These are phyloP conservation scores for Bocquillonia castaneifolia DNA, from an alignment of 441 rosid genomes.

Conservation along the genomic window DNA sequence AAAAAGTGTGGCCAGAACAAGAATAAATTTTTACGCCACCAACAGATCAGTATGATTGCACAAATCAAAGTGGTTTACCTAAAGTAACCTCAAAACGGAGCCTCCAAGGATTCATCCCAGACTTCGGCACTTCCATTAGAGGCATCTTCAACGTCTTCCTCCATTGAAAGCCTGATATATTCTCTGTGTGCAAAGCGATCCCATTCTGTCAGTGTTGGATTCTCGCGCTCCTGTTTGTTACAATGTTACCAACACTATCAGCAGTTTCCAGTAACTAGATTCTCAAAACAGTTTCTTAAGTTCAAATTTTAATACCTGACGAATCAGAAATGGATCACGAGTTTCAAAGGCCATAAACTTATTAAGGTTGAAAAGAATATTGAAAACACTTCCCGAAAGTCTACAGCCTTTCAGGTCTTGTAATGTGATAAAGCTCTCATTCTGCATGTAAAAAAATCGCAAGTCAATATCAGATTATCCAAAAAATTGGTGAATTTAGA, in stretches of 20 bases:
- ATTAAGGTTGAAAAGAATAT: conserved; percentile 92
- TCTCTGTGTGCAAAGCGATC: conserved; percentile 98
- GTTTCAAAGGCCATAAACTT: conserved; percentile 97
- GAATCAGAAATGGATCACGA: conserved; percentile 91
- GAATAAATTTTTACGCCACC: not conserved
- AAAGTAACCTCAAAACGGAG: conserved; percentile 57
- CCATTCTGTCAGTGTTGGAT: conserved; percentile 98
- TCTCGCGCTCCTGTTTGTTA: conserved; percentile 80
- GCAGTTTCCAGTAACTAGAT: not conserved
- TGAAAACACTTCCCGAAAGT: conserved; percentile 87
- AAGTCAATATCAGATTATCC: conserved; percentile 11
- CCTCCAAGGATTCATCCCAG: conserved; percentile 96
- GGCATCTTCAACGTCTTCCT: conserved; percentile 94
- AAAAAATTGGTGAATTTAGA: not conserved
- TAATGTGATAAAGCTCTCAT: conserved; percentile 55
- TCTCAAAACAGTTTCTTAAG: conserved; percentile 1
- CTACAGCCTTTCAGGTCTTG: conserved; percentile 72
- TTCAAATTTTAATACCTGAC: conserved; percentile 53
- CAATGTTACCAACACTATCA: conserved; percentile 20
- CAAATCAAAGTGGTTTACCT: conserved; percentile 25
- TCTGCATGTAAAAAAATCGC: conserved; percentile 38
- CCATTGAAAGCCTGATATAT: conserved; percentile 94
- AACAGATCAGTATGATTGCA: not conserved
- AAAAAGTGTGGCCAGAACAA: not conserved
- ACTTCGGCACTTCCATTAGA: conserved; percentile 96